phyloP scores from a whole-genome alignment of 2,329 filamentous ascomycete genomes.

The Diaporthe destruens region DNA sequence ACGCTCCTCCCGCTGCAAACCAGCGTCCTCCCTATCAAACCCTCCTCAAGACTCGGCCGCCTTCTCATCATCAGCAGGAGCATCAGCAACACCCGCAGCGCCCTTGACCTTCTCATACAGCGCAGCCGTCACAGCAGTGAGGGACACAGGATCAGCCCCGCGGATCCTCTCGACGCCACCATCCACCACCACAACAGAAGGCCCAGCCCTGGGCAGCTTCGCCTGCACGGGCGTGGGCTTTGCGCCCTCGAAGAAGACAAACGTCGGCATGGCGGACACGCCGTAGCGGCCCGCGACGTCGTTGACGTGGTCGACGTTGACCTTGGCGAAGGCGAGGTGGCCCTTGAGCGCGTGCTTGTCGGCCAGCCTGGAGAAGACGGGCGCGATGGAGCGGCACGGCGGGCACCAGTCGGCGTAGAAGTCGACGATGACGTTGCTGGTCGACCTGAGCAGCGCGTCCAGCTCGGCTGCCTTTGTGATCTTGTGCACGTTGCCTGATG shows the following conservation, averaged over 20 bases:
- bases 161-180: slow-evolving; percentile 48
- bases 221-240: slow-evolving; percentile 51
- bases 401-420: slow-evolving; percentile 66
- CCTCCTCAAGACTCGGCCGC: neutral
- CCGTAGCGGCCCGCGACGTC: slow-evolving; percentile 61
- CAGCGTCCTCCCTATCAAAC: no score
- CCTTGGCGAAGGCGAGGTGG: slow-evolving; percentile 64
- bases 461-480: slow-evolving; percentile 51
- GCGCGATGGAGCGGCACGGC: slow-evolving; percentile 62
- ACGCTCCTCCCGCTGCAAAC: neutral
- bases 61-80: neutral
- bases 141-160: slow-evolving; percentile 51
- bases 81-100: slow-evolving; percentile 29
- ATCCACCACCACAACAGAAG: slow-evolving; percentile 34
- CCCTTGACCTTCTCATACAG: slow-evolving; percentile 37
- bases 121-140: slow-evolving; percentile 48
- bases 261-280: slow-evolving; percentile 67
- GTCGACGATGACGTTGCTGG: slow-evolving; percentile 60
- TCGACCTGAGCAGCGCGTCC: slow-evolving; percentile 53
- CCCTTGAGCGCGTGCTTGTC: slow-evolving; percentile 52
- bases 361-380: slow-evolving; percentile 60
- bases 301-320: slow-evolving; percentile 66
- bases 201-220: slow-evolving; percentile 42
- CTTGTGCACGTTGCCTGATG: slow-evolving; percentile 54
- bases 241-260: slow-evolving; percentile 67